phyloP scores from a whole-genome alignment of 805 yeast species.

The Metschnikowia lunata region DNA sequence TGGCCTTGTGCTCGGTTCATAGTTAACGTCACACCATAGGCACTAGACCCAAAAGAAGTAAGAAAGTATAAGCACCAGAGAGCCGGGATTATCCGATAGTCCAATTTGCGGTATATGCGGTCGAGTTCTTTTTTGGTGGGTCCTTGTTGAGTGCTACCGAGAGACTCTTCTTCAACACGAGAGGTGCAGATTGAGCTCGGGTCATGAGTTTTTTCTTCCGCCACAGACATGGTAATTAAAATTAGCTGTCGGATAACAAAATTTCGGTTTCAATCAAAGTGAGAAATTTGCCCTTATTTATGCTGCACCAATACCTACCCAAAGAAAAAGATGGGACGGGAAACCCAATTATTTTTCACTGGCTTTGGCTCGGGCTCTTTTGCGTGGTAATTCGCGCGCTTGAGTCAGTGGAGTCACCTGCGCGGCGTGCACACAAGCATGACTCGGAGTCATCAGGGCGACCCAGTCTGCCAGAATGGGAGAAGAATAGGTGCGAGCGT shows the following conservation, averaged over 20 bases:
- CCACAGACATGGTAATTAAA: background rate
- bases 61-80: slow-evolving; percentile 76
- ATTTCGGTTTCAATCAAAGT: too few species aligned
- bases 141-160: slow-evolving; percentile 1
- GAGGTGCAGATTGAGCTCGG: slow-evolving; percentile 2
- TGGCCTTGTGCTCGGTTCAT: slow-evolving; percentile 66
- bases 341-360: slow-evolving; percentile 3
- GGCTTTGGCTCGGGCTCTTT: background rate
- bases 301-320: background rate
- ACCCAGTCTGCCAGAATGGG: background rate
- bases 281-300: too few species aligned
- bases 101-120: slow-evolving; percentile 57
- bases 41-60: slow-evolving; percentile 72
- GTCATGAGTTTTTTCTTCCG: slow-evolving; percentile 2
- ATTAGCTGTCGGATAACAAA: too few species aligned
- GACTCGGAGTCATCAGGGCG: slow-evolving; percentile 16
- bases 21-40: slow-evolving; percentile 75
- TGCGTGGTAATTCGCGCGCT: slow-evolving; percentile 12
- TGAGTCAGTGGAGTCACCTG: slow-evolving; percentile 17
- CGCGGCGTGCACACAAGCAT: slow-evolving; percentile 8
- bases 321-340: background rate
- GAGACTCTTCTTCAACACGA: slow-evolving; percentile 10
- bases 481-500: too few species aligned
- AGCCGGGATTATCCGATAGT: slow-evolving; percentile 72
- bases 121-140: slow-evolving; percentile 34